phyloP scores from a whole-genome alignment of 2,329 filamentous ascomycete genomes.

The Botryotinia narcissicola region DNA sequence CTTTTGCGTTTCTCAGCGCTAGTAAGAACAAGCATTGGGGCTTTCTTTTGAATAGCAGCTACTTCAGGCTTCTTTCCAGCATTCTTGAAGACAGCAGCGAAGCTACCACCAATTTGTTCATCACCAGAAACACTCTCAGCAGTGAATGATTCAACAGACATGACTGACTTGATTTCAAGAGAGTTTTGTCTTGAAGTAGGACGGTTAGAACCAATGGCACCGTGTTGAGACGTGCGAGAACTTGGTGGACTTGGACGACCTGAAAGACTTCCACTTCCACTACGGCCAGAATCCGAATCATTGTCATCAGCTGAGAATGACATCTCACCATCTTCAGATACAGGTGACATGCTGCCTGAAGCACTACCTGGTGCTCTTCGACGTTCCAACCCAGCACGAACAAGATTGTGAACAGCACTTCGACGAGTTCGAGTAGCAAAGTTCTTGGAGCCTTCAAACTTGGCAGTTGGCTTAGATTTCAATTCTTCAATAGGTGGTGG shows the following conservation, averaged over 20 bases:
- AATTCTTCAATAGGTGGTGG: slow-evolving; percentile 92
- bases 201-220: slow-evolving; percentile 84
- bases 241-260: slow-evolving; percentile 67
- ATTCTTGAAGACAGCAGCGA: slow-evolving; percentile 65
- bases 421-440: slow-evolving; percentile 91
- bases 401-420: slow-evolving; percentile 85
- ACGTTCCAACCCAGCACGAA: slow-evolving; percentile 83
- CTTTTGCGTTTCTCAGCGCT: slow-evolving; percentile 89
- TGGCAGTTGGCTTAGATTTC: slow-evolving; percentile 82
- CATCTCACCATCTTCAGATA: slow-evolving; percentile 73
- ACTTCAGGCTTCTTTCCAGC: slow-evolving; percentile 55
- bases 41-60: slow-evolving; percentile 68
- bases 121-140: slow-evolving; percentile 66
- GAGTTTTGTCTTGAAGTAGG: slow-evolving; percentile 65
- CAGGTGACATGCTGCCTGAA: slow-evolving; percentile 82
- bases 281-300: slow-evolving; percentile 65
- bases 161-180: slow-evolving; percentile 52
- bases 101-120: slow-evolving; percentile 59
- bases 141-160: slow-evolving; percentile 48
- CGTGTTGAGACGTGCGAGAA: slow-evolving; percentile 74
- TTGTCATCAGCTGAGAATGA: slow-evolving; percentile 69
- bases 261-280: slow-evolving; percentile 76
- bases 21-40: slow-evolving; percentile 81
- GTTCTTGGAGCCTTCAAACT: slow-evolving; percentile 95
- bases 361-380: slow-evolving; percentile 69